phyloP scores from a whole-genome alignment of 805 yeast genomes.

The Saturnispora mendoncae region DNA sequence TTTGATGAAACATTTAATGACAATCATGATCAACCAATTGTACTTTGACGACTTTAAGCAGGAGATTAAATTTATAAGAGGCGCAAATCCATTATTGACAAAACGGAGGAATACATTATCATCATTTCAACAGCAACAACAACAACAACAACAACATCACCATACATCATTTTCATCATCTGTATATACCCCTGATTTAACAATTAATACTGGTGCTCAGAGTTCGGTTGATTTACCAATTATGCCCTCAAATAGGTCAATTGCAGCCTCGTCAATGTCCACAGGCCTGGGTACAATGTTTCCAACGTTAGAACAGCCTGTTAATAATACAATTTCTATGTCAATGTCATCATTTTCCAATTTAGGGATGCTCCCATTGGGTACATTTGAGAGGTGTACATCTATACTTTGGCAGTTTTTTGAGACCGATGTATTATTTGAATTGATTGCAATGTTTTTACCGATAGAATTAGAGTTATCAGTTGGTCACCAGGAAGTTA shows the following conservation, averaged over 20 bases:
- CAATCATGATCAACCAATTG: conserved; percentile 17
- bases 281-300: conserved; percentile 4
- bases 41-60: conserved; percentile 24
- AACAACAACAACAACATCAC: background rate
- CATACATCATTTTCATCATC: conserved; percentile 3
- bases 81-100: conserved; percentile 25
- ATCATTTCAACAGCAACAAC: conserved; percentile 1
- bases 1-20: conserved; percentile 36
- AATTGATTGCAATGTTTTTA: conserved; percentile 10
- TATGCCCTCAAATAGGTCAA: conserved; percentile 8
- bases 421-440: conserved; percentile 11
- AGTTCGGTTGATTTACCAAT: conserved; percentile 11
- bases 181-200: conserved; percentile 4
- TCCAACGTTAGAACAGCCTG: conserved; percentile 2
- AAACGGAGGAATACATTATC: conserved; percentile 10
- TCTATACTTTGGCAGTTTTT: conserved; percentile 14
- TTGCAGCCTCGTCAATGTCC: background rate
- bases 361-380: conserved; percentile 11
- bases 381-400: conserved; percentile 13
- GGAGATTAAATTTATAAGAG: conserved; percentile 25
- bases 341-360: conserved; percentile 2
- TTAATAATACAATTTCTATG: background rate
- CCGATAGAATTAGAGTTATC: conserved; percentile 15
- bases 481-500: conserved; percentile 9
- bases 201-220: conserved; percentile 2